These are phyloP conservation scores for Didymella glomerata DNA, from an alignment of 2,329 filamentous ascomycete genomes.

Conservation along the genomic window DNA sequence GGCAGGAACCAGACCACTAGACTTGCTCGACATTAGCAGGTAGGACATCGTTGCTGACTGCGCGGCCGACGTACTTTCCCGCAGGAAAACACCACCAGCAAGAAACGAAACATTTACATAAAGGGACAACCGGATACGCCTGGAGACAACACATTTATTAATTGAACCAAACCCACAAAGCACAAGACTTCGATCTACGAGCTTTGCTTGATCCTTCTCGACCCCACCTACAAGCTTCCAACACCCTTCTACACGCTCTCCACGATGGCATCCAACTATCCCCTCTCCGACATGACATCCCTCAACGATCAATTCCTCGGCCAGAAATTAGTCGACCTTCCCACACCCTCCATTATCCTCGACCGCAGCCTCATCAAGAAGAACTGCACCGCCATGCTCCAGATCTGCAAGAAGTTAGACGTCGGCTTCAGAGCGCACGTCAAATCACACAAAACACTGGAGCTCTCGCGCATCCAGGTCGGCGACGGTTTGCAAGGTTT, in stretches of 20 bases:
- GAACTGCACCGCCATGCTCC: constrained; percentile 77
- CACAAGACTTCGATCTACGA: neutral
- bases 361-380: constrained; percentile 71
- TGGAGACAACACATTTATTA: neutral
- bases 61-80: constrained; percentile 1
- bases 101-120: neutral
- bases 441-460: constrained; percentile 83
- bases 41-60: neutral
- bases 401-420: constrained; percentile 65
- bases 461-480: constrained; percentile 75
- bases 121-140: neutral
- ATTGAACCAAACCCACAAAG: neutral
- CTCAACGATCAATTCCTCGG: constrained; percentile 61
- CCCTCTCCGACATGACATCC: constrained; percentile 21
- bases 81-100: neutral
- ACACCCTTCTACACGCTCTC: neutral
- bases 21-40: neutral
- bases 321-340: constrained; percentile 66
- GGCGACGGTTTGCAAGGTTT: constrained; percentile 53
- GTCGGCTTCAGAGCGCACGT: constrained; percentile 79
- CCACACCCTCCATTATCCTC: constrained; percentile 72
- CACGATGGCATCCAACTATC: constrained; percentile 28
- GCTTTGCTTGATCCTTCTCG: neutral
- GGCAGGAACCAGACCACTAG: neutral
- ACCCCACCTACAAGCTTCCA: neutral